These are phyloP conservation scores for Punctularia strigosozonata DNA, from an alignment of 768 basidiomycete species.

Conservation along the genomic window DNA sequence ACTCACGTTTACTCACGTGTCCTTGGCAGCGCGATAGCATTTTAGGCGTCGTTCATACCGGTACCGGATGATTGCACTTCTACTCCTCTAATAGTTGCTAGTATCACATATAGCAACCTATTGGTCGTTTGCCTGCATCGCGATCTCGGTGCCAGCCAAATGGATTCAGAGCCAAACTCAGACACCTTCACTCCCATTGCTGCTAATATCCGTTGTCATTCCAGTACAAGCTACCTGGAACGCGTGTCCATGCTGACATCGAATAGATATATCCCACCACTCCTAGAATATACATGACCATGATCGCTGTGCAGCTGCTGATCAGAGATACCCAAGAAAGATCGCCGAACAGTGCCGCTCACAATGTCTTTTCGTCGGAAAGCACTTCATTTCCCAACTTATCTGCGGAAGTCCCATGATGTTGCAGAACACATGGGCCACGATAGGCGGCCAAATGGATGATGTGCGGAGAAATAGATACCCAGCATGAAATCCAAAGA, in stretches of 20 bases:
- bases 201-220: no score
- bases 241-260: conserved; percentile 40
- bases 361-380: conserved; percentile 42
- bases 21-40: no score
- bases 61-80: no score
- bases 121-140: no score
- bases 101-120: no score
- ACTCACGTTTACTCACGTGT: no score
- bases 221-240: conserved; percentile 32
- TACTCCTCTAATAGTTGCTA: no score
- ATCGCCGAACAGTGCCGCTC: conserved; percentile 14
- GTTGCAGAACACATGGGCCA: conserved; percentile 88
- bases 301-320: conserved; percentile 32
- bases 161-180: no score
- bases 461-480: conserved; percentile 82
- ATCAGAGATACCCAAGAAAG: conserved; percentile 5
- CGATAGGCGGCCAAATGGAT: conserved; percentile 66
- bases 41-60: no score
- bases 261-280: conserved; percentile 43
- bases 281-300: conserved; percentile 43
- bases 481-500: conserved; percentile 84
- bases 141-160: no score
- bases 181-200: no score
- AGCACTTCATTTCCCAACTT: conserved; percentile 37
- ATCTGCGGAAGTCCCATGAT: conserved; percentile 83